phyloP scores from a whole-genome alignment of 2,329 filamentous ascomycete genomes.

The Arthrobotrys megalospora region DNA sequence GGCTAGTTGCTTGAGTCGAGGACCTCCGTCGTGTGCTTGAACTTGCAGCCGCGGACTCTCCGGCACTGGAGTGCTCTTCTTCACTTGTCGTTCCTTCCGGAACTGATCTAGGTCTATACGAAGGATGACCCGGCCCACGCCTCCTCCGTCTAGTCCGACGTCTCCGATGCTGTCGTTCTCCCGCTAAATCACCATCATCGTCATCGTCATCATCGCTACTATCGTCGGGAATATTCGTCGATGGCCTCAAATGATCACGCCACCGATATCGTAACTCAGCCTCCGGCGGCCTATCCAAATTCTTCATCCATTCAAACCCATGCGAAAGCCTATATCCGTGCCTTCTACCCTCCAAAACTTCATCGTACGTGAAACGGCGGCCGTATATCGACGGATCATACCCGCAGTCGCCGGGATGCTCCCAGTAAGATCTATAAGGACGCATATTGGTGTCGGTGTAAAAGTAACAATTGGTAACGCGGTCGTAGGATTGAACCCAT shows the following conservation, averaged over 20 bases:
- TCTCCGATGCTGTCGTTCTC: not conserved
- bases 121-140: not conserved
- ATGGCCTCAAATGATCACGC: not conserved
- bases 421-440: slow-evolving; percentile 5
- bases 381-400: slow-evolving; percentile 30
- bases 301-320: slow-evolving; percentile 63
- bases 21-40: not conserved
- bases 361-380: not conserved
- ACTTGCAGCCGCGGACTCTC: not conserved
- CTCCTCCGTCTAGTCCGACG: not conserved
- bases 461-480: not conserved
- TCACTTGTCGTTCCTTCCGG: not conserved
- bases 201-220: not conserved
- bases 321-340: not conserved
- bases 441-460: slow-evolving; percentile 23
- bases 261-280: not conserved
- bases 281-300: not conserved
- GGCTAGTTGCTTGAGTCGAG: not conserved
- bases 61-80: not conserved
- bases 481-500: slow-evolving; percentile 24
- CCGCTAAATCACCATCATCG: not conserved
- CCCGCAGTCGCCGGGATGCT: slow-evolving; percentile 19
- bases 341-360: not conserved
- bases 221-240: not conserved
- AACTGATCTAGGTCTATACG: not conserved